Percentiles rank a stretch among this genome's conserved stretches.
Evolutionary conservation across 164 flowering plant species (phyloP).

Genomic region (Amborella trichopoda): DNA sequence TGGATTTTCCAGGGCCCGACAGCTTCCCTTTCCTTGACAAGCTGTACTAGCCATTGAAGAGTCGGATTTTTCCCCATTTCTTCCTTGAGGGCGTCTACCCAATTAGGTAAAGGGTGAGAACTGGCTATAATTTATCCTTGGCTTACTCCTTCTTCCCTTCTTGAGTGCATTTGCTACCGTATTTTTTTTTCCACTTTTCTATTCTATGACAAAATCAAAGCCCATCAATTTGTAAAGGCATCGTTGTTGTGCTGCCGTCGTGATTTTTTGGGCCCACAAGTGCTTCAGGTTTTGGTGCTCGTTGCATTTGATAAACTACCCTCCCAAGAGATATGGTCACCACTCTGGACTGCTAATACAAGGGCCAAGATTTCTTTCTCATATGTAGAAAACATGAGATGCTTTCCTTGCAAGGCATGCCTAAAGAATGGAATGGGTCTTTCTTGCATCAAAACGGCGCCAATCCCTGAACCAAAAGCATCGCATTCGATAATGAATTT

Average conservation of each 20-base stretch:
- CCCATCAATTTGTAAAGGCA: constrained; percentile 3
- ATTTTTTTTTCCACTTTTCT: constrained; percentile 1
- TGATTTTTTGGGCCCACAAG: not conserved
- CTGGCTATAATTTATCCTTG: not conserved
- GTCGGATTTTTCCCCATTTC: not conserved
- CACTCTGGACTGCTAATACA: not conserved
- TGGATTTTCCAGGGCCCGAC: not conserved
- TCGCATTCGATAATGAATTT: constrained; percentile 3
- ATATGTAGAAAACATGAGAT: constrained; percentile 2
- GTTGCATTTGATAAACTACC: not conserved
- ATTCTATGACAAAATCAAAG: not conserved
- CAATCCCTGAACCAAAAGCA: not conserved
- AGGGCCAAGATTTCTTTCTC: constrained; percentile 13
- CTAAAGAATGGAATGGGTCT: constrained; percentile 3
- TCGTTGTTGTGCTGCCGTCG: not conserved
- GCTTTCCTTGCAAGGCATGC: not conserved
- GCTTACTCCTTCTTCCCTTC: not conserved
- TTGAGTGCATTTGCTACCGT: constrained; percentile 4
- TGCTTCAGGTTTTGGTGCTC: constrained; percentile 2
- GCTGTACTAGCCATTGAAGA: too few species aligned
- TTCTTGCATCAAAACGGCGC: constrained; percentile 2
- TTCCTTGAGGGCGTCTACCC: constrained; percentile 3
- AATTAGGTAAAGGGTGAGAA: not conserved
- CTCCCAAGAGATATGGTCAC: constrained; percentile 3
- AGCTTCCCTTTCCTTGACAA: not conserved